Percentiles rank a stretch among this genome's conserved stretches.
phyloP scores from a whole-genome alignment of 257 asterid genomes.

The Eustoma russellianum region DNA sequence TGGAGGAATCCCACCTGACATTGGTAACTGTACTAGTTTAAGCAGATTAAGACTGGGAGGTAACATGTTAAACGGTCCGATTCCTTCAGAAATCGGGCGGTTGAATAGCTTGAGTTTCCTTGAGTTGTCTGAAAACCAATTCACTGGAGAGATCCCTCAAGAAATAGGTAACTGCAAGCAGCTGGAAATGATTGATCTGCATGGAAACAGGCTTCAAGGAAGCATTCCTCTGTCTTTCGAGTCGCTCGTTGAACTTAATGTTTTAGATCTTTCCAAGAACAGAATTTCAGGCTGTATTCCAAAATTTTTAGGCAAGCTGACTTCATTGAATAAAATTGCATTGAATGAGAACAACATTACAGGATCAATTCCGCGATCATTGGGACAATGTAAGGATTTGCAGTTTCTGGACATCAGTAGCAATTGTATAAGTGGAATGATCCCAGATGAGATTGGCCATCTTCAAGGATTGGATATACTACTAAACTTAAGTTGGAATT shows the following conservation, averaged over 20 bases:
- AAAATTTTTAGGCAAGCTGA: constrained; percentile 39
- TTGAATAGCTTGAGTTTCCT: constrained; percentile 41
- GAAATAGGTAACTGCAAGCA: constrained; percentile 49
- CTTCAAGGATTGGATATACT: constrained; percentile 57
- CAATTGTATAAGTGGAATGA: constrained; percentile 31
- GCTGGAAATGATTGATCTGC: constrained; percentile 62
- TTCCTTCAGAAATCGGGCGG: constrained; percentile 44
- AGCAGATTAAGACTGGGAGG: constrained; percentile 49
- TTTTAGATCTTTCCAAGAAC: constrained; percentile 55
- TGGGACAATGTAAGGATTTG: constrained; percentile 48
- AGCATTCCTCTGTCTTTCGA: constrained; percentile 47
- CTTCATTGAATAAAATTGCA: constrained; percentile 47
- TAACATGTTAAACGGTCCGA: constrained; percentile 38
- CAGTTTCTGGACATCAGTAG: constrained; percentile 63
- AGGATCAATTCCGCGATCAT: constrained; percentile 45
- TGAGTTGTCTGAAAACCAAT: constrained; percentile 53
- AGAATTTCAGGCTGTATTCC: constrained; percentile 52
- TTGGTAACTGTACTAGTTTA: constrained; percentile 58
- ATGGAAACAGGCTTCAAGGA: constrained; percentile 47
- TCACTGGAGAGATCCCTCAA: constrained; percentile 41
- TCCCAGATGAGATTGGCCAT: constrained; percentile 54
- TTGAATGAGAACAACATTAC: constrained; percentile 40
- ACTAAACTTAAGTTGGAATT: constrained; percentile 47
- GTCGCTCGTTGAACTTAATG: constrained; percentile 36
- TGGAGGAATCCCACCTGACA: constrained; percentile 46